Base-by-base conservation (phyloP, 352 stramenopile genomes). In the Phytopythium chamaehyphon region DNA sequence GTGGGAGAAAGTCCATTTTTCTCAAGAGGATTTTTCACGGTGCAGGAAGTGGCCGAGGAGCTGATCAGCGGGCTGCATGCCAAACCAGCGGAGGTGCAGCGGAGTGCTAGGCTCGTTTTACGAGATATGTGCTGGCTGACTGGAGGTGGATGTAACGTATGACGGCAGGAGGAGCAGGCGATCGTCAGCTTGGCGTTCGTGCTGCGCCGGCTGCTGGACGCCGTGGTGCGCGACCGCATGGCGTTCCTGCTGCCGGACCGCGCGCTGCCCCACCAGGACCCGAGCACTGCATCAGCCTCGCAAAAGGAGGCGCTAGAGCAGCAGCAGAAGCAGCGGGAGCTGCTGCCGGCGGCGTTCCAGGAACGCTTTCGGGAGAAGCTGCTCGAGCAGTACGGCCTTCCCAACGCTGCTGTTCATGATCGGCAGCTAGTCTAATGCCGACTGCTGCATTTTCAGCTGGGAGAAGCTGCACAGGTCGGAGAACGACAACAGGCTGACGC, bases 171-270 rank as follows among this genome's bases (percentile, higher is more conserved):
- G 0, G 64, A 73, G 40, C 71, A 73, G 21, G 45, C 49, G 43
- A 59, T 90, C 16, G 26, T 80, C 40, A 50, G 58, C 2, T 59
- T 82, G 4, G 61, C 61, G 38, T 48, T 61, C 8, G 62, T 69
- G 12, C 40, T 88, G 24, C 69, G 69, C 18, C 59, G 65, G 3
- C 59, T 90, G 11, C 9, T 86, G n/a, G 69, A 80, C 16, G 47
- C 64, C 21, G 57, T 69, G 9, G 47, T 81, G 9, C 76, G 78
- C 10, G 65, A 80, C 11, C 76, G 66, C 46, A 67, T 85, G 71
- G 57, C 43, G 44, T 85, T 86, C 18, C 50, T 86, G n/a, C n/a
- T 83, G 22, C 62, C 69, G 14, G 36, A 33, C n/a, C 12, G 24
- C 1, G 48, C 40, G 21, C 22, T 23, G 10, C 50, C 33, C 0